Base-by-base conservation (phyloP, 2,329 filamentous ascomycete genomes). In the Clarireedia paspali region DNA sequence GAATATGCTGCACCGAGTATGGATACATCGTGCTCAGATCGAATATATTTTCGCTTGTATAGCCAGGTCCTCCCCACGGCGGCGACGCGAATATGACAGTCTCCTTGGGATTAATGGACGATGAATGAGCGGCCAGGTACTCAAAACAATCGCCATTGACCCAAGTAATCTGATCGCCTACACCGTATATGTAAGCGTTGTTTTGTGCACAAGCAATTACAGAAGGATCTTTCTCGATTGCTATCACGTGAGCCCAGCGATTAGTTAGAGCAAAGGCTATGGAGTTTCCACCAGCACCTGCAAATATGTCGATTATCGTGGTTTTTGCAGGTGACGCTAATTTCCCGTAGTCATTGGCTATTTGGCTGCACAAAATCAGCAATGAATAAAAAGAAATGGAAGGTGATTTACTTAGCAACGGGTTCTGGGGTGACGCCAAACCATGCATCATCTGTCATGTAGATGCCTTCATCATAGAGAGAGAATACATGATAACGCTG, bases 381-480 rank as follows among this genome's bases (percentile, higher is more conserved):
- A 45, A 23, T 23, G 46, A 15, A 56, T 48, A 20, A 10, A n/a
- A 24, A 24, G 47, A 36, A 49, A 44, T 30, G 17, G 9, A 27
- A 10, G 36, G 24, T 20, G 34, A 73, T 77, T 66, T 75, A 94
- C 89, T 79, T 84, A 58, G 94, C 94, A 27, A 99, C 83, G 4
- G 89, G 88, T 70, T 99, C 92, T 14, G 94, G 91, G 0, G 95
- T 99, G 6, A 97, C 91, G 55, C 91, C 94, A 70, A 94, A 99
- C 94, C 94, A 99, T 53, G 91, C 88, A 72, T 92, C 87, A 69
- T 95, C 85, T 0, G 95, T 99, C 78, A 99, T 83, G 76, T 84
- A 87, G 62, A 99, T 81, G 55, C 91, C 92, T 57, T 91, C 80
- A 69, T 96, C 87, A 69, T 96, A 99, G 64, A 80, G 80, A 15